Conservation (phyloP, 1,284 basidiomycete genomes). For the Filobasidium uniguttulatum region DNA sequence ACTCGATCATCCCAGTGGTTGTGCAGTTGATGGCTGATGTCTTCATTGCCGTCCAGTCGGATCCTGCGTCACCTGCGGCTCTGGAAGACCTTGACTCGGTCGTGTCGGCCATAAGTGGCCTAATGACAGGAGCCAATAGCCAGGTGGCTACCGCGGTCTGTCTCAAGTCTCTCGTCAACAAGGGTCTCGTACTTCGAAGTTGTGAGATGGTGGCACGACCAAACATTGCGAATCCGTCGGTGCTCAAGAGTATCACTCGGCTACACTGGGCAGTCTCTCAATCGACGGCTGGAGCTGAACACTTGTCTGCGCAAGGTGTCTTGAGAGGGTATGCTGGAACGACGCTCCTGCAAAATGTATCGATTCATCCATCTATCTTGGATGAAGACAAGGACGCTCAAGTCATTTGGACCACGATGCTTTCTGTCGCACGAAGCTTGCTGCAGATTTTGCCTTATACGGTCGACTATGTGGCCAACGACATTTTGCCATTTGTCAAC, state of each 20-base stretch:
- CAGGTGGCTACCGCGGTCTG: not conserved
- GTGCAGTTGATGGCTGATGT: constrained; percentile 6
- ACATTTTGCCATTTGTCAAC: constrained; percentile 10
- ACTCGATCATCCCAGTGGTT: constrained; percentile 4
- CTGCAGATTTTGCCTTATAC: constrained; percentile 7
- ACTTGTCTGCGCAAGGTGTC: constrained; percentile 5
- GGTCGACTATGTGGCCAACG: constrained; percentile 3
- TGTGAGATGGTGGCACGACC: constrained; percentile 9
- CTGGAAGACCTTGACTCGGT: constrained; percentile 6
- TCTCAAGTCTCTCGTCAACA: constrained; percentile 3
- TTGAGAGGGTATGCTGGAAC: constrained; percentile 6
- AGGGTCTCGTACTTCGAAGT: constrained; percentile 10
- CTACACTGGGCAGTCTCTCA: constrained; percentile 11
- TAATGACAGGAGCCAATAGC: not conserved
- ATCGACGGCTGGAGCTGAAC: constrained; percentile 2
- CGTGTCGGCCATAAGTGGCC: constrained; percentile 6
- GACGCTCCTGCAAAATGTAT: constrained; percentile 1
- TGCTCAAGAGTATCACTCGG: constrained; percentile 4
- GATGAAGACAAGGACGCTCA: not conserved
- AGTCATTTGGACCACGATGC: constrained; percentile 8
- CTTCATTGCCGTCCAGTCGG: constrained; percentile 5
- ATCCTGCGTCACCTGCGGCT: not conserved
- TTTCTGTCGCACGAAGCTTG: constrained; percentile 5
- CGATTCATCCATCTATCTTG: not conserved
- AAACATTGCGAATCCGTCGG: not conserved